These are phyloP conservation scores for Dactylellina parvicollis DNA, from an alignment of 2,329 filamentous ascomycete genomes.

Conservation along the genomic window DNA sequence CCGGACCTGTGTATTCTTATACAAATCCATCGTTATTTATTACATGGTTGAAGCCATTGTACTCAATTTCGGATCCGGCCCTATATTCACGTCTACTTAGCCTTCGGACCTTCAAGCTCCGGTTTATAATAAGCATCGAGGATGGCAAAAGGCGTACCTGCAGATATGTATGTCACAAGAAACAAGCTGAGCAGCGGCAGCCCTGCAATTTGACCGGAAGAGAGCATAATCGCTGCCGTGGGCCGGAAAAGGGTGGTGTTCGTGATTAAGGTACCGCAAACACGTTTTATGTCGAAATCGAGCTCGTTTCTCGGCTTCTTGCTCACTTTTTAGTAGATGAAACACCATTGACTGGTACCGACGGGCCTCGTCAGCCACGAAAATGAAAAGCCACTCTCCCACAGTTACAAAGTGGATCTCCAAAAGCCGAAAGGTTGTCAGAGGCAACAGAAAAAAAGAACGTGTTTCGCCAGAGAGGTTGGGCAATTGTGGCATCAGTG, in stretches of 20 bases:
- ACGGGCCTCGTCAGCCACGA: background rate
- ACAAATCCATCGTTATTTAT: background rate
- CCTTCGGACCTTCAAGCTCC: conserved; percentile 31
- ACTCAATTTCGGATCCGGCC: no score
- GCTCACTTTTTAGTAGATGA: background rate
- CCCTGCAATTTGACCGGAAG: conserved; percentile 5
- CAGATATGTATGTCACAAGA: background rate
- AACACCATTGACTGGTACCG: background rate
- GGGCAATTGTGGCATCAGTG: background rate
- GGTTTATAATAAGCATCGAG: conserved; percentile 4
- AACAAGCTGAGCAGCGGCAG: background rate
- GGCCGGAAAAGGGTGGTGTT: background rate
- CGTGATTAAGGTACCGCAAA: conserved; percentile 5
- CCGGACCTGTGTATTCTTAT: conserved; percentile 1
- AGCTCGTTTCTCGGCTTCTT: background rate
- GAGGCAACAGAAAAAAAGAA: background rate
- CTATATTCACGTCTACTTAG: background rate
- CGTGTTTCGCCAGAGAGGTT: no score
- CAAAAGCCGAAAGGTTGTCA: background rate
- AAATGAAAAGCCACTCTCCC: background rate
- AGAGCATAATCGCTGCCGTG: background rate
- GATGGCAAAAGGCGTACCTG: conserved; percentile 10
- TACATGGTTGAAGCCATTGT: conserved; percentile 5
- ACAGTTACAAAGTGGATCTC: no score
- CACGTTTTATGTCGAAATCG: background rate